A percentile compares a stretch with the other conserved stretches of the same genome.
Conservation (phyloP, 1,139 yeast species). For the Geotrichum phurueaensis region DNA sequence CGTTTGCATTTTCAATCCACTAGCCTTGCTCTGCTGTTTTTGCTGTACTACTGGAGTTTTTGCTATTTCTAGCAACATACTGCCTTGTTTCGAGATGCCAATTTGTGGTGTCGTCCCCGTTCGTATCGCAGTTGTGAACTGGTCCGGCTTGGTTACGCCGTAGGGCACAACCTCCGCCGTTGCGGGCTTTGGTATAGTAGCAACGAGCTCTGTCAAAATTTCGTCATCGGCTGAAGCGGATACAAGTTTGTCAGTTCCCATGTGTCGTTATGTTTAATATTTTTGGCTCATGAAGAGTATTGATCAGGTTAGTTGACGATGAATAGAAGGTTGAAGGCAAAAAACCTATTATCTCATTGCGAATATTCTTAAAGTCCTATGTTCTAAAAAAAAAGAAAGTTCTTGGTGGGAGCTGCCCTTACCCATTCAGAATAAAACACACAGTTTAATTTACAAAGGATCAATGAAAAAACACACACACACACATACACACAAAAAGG, state of each 20-base stretch:
- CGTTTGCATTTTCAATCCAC: background rate
- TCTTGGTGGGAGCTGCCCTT: no score
- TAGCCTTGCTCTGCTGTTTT: background rate
- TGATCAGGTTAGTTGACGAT: no score
- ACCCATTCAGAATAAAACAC: no score
- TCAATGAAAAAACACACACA: background rate
- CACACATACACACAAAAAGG: no score
- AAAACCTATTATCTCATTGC: background rate
- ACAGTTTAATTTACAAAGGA: no score
- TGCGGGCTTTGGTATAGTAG: background rate
- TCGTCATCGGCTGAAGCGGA: background rate
- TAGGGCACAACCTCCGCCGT: background rate
- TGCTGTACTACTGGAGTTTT: constrained; percentile 6
- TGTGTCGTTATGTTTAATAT: background rate
- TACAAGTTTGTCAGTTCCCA: background rate
- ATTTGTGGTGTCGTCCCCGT: constrained; percentile 15
- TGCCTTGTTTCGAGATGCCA: constrained; percentile 6
- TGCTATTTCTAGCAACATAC: constrained; percentile 7
- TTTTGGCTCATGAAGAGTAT: background rate
- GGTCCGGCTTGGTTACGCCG: background rate
- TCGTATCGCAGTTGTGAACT: background rate
- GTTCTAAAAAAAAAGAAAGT: no score
- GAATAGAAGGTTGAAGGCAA: background rate
- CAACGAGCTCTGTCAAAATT: background rate
- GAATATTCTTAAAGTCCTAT: no score